Evolutionary conservation across 441 rosid genomes (phyloP).

Genomic region (Geranium incanum): DNA sequence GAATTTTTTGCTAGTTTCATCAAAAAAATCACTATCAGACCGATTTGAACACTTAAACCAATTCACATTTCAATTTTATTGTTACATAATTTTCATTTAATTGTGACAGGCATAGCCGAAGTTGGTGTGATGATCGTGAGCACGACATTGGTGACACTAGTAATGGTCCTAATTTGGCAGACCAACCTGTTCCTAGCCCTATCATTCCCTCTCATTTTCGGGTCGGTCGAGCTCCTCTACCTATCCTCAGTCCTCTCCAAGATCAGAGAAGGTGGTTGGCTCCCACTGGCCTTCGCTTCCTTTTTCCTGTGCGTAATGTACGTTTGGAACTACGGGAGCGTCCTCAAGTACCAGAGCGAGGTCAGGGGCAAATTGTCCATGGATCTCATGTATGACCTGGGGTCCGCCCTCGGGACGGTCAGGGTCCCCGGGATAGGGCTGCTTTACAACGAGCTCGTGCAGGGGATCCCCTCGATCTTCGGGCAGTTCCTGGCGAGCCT

Average conservation of each 20-base stretch:
- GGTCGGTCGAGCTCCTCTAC: slow-evolving; percentile 66
- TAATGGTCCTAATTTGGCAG: slow-evolving; percentile 98
- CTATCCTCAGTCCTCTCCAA: slow-evolving; percentile 75
- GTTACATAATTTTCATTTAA: slow-evolving; percentile 2
- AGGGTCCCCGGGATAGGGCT: slow-evolving; percentile 97
- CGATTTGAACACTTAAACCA: too few relatives aligned
- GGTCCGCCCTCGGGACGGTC: slow-evolving; percentile 83
- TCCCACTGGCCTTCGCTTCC: slow-evolving; percentile 70
- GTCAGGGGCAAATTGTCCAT: slow-evolving; percentile 76
- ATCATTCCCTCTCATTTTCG: slow-evolving; percentile 55
- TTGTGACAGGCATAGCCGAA: slow-evolving; percentile 80
- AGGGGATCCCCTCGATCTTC: slow-evolving; percentile 88
- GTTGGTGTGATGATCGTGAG: slow-evolving; percentile 98
- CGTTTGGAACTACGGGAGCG: slow-evolving; percentile 94
- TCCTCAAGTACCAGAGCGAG: slow-evolving; percentile 89
- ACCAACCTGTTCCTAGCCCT: slow-evolving; percentile 67
- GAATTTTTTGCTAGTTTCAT: too few relatives aligned
- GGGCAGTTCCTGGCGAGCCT: slow-evolving; percentile 93
- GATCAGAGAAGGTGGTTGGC: slow-evolving; percentile 91
- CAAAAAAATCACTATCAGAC: too few relatives aligned
- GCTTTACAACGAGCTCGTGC: slow-evolving; percentile 82
- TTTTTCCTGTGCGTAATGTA: slow-evolving; percentile 80
- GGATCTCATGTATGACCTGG: slow-evolving; percentile 86
- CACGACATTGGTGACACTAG: slow-evolving; percentile 69
- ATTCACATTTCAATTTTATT: too few relatives aligned